Conservation (phyloP, 2,329 filamentous ascomycete genomes). For the Colletotrichum acutatum region DNA sequence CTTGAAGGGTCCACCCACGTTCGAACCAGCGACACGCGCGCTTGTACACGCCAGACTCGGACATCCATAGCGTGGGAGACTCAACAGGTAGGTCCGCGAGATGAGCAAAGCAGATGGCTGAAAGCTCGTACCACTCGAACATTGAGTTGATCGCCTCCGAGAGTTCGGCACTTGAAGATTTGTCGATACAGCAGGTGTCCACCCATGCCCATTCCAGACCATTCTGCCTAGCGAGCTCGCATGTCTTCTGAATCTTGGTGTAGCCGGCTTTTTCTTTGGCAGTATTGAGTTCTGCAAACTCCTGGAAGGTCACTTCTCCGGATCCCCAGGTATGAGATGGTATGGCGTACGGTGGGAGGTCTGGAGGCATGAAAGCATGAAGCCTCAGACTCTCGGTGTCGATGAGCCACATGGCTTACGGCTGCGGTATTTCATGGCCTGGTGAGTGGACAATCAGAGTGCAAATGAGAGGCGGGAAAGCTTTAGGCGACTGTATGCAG, state of each 20-base stretch:
- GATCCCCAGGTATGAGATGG: constrained; percentile 49
- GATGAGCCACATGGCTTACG: constrained; percentile 41
- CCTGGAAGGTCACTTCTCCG: constrained; percentile 43
- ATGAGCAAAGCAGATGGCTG: constrained; percentile 27
- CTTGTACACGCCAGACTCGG: neutral
- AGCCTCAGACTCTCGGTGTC: constrained; percentile 37
- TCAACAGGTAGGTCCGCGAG: constrained; percentile 10
- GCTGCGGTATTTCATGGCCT: neutral
- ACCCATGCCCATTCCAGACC: constrained; percentile 21
- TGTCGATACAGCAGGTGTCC: constrained; percentile 28
- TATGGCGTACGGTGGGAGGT: constrained; percentile 43
- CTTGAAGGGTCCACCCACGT: constrained; percentile 30
- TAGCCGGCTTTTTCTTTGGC: neutral
- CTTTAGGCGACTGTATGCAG: neutral
- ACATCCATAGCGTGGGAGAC: neutral
- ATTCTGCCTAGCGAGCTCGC: constrained; percentile 21
- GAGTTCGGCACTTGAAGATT: constrained; percentile 21
- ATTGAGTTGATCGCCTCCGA: constrained; percentile 27
- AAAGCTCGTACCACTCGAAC: constrained; percentile 28
- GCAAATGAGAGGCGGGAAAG: neutral
- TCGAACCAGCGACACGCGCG: constrained; percentile 12
- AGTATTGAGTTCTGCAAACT: constrained; percentile 24
- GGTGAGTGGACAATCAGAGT: neutral
- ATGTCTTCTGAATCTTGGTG: constrained; percentile 32
- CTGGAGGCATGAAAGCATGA: constrained; percentile 37